Evolutionary conservation across 106 monocot genomes (phyloP), one percentile per base, ranked within the genome.

Genomic region (Allium fistulosum): DNA sequence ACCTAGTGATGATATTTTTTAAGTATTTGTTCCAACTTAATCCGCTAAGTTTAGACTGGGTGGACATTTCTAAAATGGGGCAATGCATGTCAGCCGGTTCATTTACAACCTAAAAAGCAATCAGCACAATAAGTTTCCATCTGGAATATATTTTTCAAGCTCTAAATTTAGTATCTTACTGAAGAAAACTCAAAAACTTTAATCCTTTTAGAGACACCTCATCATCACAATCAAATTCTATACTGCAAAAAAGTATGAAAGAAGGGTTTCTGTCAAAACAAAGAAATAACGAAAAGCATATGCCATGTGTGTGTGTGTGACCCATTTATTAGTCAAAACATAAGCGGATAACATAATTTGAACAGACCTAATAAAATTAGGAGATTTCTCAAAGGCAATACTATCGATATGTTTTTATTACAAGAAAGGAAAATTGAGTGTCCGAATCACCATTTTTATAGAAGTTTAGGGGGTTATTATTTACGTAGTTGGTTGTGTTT

Each of bases 211-310:
- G 95, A 91, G 55, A 91, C 95, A 71, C 95, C 95, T 62, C 95
- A 82, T 96, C 95, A 84, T 96, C 91, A 63, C 95, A 85, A 57
- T 96, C 88, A 82, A 96, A 96, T 61, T 96, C 95, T 80, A 96
- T 96, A 78, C 95, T 96, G 95, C 45, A 69, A 66, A 71, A 17
- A 63, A 67, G 59, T 22, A 22, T 1, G 1, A 22, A 1, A 22
- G 22, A 22, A 22, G 22, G 22, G 22, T 22, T 22, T 22, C 22
- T n/a, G n/a, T n/a, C n/a, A n/a, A n/a, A n/a, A n/a, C n/a, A n/a
- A n/a, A n/a, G n/a, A n/a, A n/a, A n/a, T n/a, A n/a, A n/a, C n/a
- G n/a, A n/a, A n/a, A n/a, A n/a, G n/a, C n/a, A n/a, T n/a, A n/a
- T n/a, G n/a, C n/a, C n/a, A n/a, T n/a, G n/a, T n/a, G n/a, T n/a